Evolutionary conservation across 2,329 filamentous ascomycete species (phyloP).

Genomic region (Claviceps maximensis): DNA sequence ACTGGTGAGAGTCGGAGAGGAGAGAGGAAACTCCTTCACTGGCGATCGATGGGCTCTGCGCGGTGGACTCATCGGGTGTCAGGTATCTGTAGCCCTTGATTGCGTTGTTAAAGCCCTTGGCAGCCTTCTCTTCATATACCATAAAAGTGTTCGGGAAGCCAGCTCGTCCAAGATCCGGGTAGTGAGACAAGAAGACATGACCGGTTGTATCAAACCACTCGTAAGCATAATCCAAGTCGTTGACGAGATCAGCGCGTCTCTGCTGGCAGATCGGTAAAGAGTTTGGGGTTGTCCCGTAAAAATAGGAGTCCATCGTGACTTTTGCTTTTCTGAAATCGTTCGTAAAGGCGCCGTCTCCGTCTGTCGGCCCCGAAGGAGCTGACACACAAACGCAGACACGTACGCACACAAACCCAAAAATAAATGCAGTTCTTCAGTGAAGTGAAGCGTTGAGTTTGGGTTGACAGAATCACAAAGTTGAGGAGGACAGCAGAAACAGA

Average conservation of each 20-base stretch:
- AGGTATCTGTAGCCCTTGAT: not conserved
- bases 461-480: not conserved
- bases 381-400: too few species aligned
- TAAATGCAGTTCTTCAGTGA: not conserved
- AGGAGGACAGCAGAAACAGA: not conserved
- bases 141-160: not conserved
- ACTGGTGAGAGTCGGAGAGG: not conserved
- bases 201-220: not conserved
- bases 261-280: not conserved
- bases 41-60: slow-evolving; percentile 5
- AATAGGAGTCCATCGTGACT: not conserved
- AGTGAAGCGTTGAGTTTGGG: not conserved
- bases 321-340: not conserved
- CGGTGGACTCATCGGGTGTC: slow-evolving; percentile 1
- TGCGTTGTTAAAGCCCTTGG: not conserved
- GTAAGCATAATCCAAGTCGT: not conserved
- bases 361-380: not conserved
- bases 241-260: not conserved
- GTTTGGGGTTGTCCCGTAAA: not conserved
- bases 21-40: slow-evolving; percentile 3
- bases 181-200: not conserved
- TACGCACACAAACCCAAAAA: too few species aligned
- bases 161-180: not conserved
- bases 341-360: not conserved
- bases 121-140: not conserved